Conservation (phyloP, 2,329 filamentous ascomycete genomes). For the Graphilbum sp. region DNA sequence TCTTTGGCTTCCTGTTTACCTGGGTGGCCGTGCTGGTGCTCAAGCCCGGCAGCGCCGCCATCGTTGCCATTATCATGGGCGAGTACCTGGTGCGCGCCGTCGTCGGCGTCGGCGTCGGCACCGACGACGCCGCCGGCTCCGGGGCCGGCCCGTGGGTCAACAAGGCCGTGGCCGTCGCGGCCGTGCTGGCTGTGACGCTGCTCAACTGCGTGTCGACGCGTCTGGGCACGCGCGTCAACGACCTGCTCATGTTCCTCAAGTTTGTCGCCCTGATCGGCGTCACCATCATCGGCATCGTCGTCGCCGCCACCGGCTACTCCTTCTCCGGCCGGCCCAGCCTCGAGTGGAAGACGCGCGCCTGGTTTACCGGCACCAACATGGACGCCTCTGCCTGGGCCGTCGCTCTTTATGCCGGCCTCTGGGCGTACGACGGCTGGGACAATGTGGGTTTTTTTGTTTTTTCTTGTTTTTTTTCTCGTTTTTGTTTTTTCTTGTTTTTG, state of each 20-base stretch:
- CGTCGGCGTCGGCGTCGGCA: too few species aligned
- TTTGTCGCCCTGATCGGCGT: slow-evolving; percentile 80
- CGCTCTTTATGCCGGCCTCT: slow-evolving; percentile 84
- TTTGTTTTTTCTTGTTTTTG: not conserved
- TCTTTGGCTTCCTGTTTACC: slow-evolving; percentile 85
- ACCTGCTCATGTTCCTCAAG: slow-evolving; percentile 93
- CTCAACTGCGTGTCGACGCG: slow-evolving; percentile 86
- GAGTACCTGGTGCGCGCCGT: slow-evolving; percentile 87
- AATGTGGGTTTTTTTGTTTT: slow-evolving; percentile 48
- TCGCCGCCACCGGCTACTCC: slow-evolving; percentile 72
- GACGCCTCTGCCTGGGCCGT: slow-evolving; percentile 82
- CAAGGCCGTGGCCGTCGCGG: slow-evolving; percentile 69
- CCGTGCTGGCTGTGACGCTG: slow-evolving; percentile 59
- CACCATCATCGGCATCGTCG: slow-evolving; percentile 74
- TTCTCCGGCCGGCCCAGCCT: slow-evolving; percentile 56
- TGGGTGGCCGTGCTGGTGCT: slow-evolving; percentile 92
- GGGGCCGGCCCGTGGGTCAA: slow-evolving; percentile 74
- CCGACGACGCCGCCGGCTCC: slow-evolving; percentile 74
- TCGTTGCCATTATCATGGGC: slow-evolving; percentile 94
- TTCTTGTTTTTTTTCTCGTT: not conserved
- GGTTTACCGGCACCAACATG: slow-evolving; percentile 75
- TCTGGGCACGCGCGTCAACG: slow-evolving; percentile 71
- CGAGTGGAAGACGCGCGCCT: slow-evolving; percentile 75
- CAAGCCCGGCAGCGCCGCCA: slow-evolving; percentile 84
- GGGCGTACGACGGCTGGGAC: slow-evolving; percentile 98